Evolutionary conservation across 2,329 filamentous ascomycete genomes (phyloP).

Genomic region (Nigrograna mackinnonii): DNA sequence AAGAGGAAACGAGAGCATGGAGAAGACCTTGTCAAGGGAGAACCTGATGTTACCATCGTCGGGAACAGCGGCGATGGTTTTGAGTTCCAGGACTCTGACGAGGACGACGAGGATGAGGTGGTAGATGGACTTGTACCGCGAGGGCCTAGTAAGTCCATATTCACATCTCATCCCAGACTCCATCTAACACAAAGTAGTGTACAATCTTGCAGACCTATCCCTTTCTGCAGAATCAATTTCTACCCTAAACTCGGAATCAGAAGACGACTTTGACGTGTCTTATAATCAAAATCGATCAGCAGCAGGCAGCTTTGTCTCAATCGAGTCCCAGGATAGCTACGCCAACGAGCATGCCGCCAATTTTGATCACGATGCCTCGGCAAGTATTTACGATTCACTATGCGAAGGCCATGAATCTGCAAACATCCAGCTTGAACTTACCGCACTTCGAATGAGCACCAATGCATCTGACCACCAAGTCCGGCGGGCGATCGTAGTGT

Average conservation of each 20-base stretch:
- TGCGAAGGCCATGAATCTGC: slow-evolving; percentile 72
- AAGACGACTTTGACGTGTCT: slow-evolving; percentile 48
- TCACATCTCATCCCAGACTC: not conserved
- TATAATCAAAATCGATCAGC: slow-evolving; percentile 60
- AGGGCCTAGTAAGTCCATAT: slow-evolving; percentile 33
- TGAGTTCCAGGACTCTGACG: slow-evolving; percentile 61
- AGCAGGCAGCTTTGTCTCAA: slow-evolving; percentile 73
- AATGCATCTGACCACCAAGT: slow-evolving; percentile 90
- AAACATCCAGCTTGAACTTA: slow-evolving; percentile 92
- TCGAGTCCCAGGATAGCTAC: slow-evolving; percentile 66
- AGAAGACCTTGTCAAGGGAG: slow-evolving; percentile 37
- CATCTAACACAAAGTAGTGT: slow-evolving; percentile 43
- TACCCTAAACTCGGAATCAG: slow-evolving; percentile 60
- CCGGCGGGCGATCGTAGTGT: slow-evolving; percentile 80
- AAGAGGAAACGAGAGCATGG: slow-evolving; percentile 51
- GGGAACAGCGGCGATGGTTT: slow-evolving; percentile 64
- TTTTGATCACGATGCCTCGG: slow-evolving; percentile 87
- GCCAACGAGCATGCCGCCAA: slow-evolving; percentile 54
- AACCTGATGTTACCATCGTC: slow-evolving; percentile 56
- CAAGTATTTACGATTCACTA: slow-evolving; percentile 84
- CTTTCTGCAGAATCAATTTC: slow-evolving; percentile 63
- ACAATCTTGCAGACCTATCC: slow-evolving; percentile 52
- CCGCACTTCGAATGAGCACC: slow-evolving; percentile 85
- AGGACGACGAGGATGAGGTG: slow-evolving; percentile 65
- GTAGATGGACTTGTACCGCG: slow-evolving; percentile 43